A percentile compares a stretch with the other conserved stretches of the same genome.
Conservation (phyloP, 139 green algal species). For the Diplosphaera chodatii region DNA sequence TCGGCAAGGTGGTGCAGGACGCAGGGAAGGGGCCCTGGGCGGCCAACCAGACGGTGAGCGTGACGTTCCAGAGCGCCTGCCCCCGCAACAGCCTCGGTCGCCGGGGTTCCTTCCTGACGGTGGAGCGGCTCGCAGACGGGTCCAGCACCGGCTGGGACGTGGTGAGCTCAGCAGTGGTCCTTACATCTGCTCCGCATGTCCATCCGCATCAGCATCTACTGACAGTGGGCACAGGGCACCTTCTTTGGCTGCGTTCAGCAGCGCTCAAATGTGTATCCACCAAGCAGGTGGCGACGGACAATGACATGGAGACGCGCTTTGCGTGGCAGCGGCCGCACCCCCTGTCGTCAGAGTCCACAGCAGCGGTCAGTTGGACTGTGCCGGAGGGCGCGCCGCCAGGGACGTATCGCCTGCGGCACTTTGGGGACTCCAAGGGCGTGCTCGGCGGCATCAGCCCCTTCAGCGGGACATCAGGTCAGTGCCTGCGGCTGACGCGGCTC, state of each 20-base stretch:
- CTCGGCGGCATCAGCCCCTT: conserved; percentile 31
- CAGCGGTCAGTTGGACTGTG: conserved; percentile 60
- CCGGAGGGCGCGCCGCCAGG: conserved; percentile 29
- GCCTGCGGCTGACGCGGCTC: too few species aligned
- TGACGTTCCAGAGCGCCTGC: conserved; percentile 60
- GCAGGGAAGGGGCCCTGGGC: conserved; percentile 17
- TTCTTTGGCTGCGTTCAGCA: too few species aligned
- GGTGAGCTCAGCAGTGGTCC: conserved; percentile 1
- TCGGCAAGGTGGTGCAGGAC: conserved; percentile 55
- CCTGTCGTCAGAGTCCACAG: conserved; percentile 55
- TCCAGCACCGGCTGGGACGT: conserved; percentile 3
- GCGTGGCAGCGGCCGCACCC: conserved; percentile 42
- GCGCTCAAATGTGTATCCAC: too few species aligned
- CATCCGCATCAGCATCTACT: too few species aligned
- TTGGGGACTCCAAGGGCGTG: conserved; percentile 63
- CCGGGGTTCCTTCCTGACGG: conserved; percentile 60
- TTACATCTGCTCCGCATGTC: too few species aligned
- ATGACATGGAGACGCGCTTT: conserved; percentile 36
- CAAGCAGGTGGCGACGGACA: conserved; percentile 25
- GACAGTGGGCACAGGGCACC: too few species aligned
- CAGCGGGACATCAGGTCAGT: conserved; percentile 22
- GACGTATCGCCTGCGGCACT: conserved; percentile 65
- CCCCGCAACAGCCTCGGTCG: conserved; percentile 68
- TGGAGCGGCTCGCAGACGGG: conserved; percentile 37
- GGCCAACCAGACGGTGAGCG: conserved; percentile 34